Evolutionary conservation across 306 rosid species (phyloP).

Genomic region (Cucurbita moschata): DNA sequence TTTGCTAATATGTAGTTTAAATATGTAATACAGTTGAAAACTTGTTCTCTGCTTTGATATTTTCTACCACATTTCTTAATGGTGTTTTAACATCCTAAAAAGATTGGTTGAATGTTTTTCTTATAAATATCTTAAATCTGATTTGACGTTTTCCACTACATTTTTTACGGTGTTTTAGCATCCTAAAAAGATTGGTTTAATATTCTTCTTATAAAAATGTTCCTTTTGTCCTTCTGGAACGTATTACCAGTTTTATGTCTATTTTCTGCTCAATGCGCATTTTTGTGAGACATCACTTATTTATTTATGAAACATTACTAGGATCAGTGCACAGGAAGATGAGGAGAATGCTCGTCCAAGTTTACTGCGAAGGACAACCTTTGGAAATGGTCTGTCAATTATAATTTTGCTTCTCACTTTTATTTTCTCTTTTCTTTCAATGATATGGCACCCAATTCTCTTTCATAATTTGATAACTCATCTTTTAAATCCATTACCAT

Average conservation of each 20-base stretch:
- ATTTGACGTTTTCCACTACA: not conserved
- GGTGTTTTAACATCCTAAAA: not conserved
- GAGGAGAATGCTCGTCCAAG: conserved; percentile 73
- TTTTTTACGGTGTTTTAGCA: not conserved
- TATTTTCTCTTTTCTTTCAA: conserved; percentile 2
- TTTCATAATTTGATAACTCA: not conserved
- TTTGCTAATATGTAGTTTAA: too few relatives aligned
- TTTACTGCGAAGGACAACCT: conserved; percentile 74
- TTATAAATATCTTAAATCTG: not conserved
- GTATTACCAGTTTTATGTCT: not conserved
- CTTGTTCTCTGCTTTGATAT: not conserved
- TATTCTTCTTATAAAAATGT: not conserved
- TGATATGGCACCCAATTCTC: too few relatives aligned
- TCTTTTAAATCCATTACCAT: not conserved
- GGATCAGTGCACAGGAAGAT: conserved; percentile 95
- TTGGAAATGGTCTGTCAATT: conserved; percentile 66
- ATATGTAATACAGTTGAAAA: too few relatives aligned
- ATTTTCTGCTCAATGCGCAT: not conserved
- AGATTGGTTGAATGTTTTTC: not conserved
- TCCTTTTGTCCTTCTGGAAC: not conserved
- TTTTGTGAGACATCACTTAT: not conserved
- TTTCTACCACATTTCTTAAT: not conserved
- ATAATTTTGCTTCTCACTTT: conserved; percentile 10
- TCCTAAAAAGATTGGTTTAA: not conserved
- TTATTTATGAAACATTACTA: conserved; percentile 12